A percentile compares a stretch with the other conserved stretches of the same genome.
These are phyloP conservation scores for Bacterosira constricta DNA, from an alignment of 108 stramenopile species.

Conservation along the genomic window DNA sequence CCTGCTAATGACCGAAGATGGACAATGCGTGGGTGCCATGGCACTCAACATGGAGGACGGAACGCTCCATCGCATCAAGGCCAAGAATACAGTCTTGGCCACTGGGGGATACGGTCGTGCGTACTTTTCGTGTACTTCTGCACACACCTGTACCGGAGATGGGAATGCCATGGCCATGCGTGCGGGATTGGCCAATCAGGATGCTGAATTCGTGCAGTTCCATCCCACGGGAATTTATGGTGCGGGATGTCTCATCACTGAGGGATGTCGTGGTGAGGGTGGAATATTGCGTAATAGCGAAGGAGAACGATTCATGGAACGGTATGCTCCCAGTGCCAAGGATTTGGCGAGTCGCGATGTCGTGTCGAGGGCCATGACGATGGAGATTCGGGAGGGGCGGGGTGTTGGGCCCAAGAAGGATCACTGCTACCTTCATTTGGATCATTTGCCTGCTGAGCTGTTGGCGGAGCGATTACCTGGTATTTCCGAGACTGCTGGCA, in stretches of 20 bases:
- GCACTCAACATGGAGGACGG: conserved; percentile 99
- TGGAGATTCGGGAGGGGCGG: conserved; percentile 99
- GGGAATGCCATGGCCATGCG: conserved; percentile 97
- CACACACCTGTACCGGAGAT: conserved; percentile 99
- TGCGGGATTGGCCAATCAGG: conserved; percentile 89
- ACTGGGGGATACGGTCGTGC: conserved; percentile 99
- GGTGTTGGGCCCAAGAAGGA: conserved; percentile 98
- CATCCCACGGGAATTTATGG: conserved; percentile 99
- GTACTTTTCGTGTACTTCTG: conserved; percentile 98
- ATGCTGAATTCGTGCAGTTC: conserved; percentile 99
- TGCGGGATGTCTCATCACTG: conserved; percentile 99
- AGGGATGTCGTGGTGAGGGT: conserved; percentile 99
- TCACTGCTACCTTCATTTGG: conserved; percentile 97
- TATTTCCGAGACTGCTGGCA: conserved; percentile 97
- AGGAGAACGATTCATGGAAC: conserved; percentile 99
- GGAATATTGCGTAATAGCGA: conserved; percentile 96
- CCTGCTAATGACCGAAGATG: conserved; percentile 90
- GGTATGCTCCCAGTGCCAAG: conserved; percentile 99
- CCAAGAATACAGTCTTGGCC: conserved; percentile 98
- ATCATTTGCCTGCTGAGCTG: conserved; percentile 97
- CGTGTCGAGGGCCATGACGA: conserved; percentile 98
- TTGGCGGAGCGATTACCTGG: conserved; percentile 97
- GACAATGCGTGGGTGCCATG: conserved; percentile 93
- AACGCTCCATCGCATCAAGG: conserved; percentile 94
- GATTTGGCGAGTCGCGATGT: conserved; percentile 98